These are phyloP conservation scores for Rossbeevera mucosa DNA, from an alignment of 768 basidiomycete species.

Conservation along the genomic window DNA sequence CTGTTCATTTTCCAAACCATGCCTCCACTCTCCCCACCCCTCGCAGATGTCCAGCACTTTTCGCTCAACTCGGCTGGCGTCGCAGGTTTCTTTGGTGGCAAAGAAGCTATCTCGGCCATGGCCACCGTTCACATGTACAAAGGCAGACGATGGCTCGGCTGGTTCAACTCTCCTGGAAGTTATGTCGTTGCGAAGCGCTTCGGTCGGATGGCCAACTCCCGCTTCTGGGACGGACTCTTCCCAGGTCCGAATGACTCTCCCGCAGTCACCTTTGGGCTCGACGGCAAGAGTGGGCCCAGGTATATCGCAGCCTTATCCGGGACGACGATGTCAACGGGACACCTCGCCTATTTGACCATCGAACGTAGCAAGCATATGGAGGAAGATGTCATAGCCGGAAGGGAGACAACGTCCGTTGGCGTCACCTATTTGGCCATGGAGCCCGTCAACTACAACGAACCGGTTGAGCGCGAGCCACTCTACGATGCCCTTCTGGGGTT, in stretches of 20 bases:
- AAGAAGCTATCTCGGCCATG: constrained; percentile 36
- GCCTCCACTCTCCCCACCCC: constrained; percentile 12
- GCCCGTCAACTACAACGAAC: neutral
- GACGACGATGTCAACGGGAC: constrained; percentile 23
- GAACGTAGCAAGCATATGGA: constrained; percentile 5
- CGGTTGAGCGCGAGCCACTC: neutral
- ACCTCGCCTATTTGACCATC: constrained; percentile 27
- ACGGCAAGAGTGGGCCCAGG: constrained; percentile 27
- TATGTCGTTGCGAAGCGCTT: constrained; percentile 31
- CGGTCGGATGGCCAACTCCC: constrained; percentile 27
- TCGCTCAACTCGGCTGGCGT: constrained; percentile 29
- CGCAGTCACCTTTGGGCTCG: constrained; percentile 25
- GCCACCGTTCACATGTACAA: constrained; percentile 28
- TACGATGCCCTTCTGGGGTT: constrained; percentile 8
- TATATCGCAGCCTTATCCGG: constrained; percentile 31
- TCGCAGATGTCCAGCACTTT: constrained; percentile 7
- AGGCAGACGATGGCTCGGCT: constrained; percentile 32
- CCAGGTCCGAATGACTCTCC: constrained; percentile 28
- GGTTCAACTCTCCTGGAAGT: constrained; percentile 35
- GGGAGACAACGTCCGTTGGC: constrained; percentile 3
- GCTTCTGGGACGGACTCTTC: constrained; percentile 32
- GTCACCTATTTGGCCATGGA: constrained; percentile 23
- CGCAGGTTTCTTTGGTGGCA: constrained; percentile 34
- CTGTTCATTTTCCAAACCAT: neutral
- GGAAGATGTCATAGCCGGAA: neutral